These are phyloP conservation scores for Vickermania ingenoplastis DNA, from an alignment of 208 protist species.

Conservation along the genomic window DNA sequence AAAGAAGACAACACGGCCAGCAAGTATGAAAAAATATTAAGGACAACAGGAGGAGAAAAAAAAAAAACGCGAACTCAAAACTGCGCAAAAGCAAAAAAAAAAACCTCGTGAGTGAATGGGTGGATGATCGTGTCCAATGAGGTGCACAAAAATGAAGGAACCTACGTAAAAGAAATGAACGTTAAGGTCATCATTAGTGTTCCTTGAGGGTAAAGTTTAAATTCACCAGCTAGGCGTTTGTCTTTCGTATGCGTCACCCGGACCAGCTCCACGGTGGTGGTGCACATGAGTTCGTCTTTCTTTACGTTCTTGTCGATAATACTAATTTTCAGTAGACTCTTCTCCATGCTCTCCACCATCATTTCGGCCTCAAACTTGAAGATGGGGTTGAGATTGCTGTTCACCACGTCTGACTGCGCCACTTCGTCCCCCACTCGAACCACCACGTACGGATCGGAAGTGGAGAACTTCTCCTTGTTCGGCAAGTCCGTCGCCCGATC, in stretches of 20 bases:
- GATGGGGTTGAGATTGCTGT: slow-evolving; percentile 39
- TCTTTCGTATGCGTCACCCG: background rate
- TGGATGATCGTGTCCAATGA: no score
- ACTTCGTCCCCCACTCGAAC: slow-evolving; percentile 31
- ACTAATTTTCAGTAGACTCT: slow-evolving; percentile 29
- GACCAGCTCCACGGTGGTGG: slow-evolving; percentile 4
- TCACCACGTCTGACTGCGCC: slow-evolving; percentile 29
- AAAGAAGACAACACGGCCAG: no score
- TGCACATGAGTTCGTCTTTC: slow-evolving; percentile 56
- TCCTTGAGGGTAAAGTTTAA: slow-evolving; percentile 44
- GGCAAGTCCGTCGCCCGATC: slow-evolving; percentile 32
- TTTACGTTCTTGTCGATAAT: slow-evolving; percentile 52
- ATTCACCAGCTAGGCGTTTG: slow-evolving; percentile 19
- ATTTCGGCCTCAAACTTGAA: slow-evolving; percentile 62
- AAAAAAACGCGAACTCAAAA: no score
- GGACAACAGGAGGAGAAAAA: no score
- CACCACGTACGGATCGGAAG: slow-evolving; percentile 64
- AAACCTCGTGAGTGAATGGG: no score
- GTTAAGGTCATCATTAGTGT: slow-evolving; percentile 25
- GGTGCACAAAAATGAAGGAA: no score
- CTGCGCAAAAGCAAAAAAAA: no score
- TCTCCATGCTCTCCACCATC: slow-evolving; percentile 25
- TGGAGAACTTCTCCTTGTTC: slow-evolving; percentile 44
- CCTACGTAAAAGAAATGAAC: slow-evolving; percentile 28
- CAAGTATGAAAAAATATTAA: no score